Conservation (phyloP, 495 filamentous ascomycete genomes). For the Aspergillus leporis region DNA sequence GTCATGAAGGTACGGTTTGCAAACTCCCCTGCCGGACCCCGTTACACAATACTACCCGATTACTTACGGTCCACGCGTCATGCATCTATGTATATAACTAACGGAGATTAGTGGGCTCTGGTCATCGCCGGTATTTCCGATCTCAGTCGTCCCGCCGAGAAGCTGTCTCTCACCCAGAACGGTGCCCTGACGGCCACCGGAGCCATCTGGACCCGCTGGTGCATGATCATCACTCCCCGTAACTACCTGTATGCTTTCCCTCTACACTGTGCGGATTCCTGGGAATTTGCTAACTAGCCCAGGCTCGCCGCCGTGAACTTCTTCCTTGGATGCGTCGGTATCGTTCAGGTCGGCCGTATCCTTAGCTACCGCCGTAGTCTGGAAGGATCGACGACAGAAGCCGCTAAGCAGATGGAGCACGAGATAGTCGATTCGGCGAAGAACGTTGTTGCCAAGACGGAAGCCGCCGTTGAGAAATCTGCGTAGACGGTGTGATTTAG, state of each 20-base stretch:
- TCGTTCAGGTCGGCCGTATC: constrained; percentile 80
- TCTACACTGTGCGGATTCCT: not conserved
- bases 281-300: constrained; percentile 5
- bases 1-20: constrained; percentile 80
- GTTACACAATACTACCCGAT: not conserved
- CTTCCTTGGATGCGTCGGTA: constrained; percentile 87
- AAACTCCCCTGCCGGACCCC: constrained; percentile 11
- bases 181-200: constrained; percentile 84
- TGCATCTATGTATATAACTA: not conserved
- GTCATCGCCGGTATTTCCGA: constrained; percentile 91
- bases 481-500: constrained; percentile 10
- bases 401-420: constrained; percentile 50
- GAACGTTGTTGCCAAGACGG: constrained; percentile 27
- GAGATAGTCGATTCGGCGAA: constrained; percentile 46
- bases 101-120: constrained; percentile 67
- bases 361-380: constrained; percentile 60
- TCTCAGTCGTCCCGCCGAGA: constrained; percentile 87
- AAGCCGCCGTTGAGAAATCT: constrained; percentile 34
- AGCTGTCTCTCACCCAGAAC: constrained; percentile 91
- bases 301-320: constrained; percentile 96
- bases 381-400: constrained; percentile 48
- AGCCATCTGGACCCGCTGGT: constrained; percentile 97
- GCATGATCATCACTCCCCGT: constrained; percentile 89
- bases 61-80: too few relatives aligned
- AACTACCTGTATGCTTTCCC: constrained; percentile 71